These are phyloP conservation scores for Neltuma alba DNA, from an alignment of 306 rosid genomes.

Conservation along the genomic window DNA sequence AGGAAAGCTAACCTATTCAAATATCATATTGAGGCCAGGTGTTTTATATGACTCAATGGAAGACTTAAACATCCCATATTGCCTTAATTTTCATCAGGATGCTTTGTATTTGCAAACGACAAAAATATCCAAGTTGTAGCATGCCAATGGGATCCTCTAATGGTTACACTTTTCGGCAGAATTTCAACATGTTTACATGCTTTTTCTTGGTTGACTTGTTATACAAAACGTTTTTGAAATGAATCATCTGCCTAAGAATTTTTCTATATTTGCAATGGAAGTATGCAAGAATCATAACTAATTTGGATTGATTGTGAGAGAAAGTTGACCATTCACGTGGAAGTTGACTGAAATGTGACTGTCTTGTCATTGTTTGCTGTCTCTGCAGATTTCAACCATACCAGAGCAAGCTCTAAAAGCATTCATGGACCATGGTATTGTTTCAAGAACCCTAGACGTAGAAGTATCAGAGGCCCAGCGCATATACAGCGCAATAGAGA, in stretches of 20 bases:
- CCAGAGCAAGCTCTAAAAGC: conserved; percentile 86
- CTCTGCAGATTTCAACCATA: conserved; percentile 77
- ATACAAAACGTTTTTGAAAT: neutral
- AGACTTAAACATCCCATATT: no score
- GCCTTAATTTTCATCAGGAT: no score
- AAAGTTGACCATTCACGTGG: conserved; percentile 9
- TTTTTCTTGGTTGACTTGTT: neutral
- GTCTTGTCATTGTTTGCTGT: conserved; percentile 1
- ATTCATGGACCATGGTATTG: conserved; percentile 77
- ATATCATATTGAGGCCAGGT: no score
- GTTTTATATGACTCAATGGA: no score
- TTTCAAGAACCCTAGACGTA: conserved; percentile 78
- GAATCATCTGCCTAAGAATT: neutral
- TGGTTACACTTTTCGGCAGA: neutral
- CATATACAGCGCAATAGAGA: conserved; percentile 78
- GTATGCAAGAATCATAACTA: neutral
- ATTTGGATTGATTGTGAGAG: neutral
- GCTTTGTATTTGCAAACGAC: no score
- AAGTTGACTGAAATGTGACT: neutral
- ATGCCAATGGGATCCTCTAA: neutral
- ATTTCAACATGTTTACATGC: neutral
- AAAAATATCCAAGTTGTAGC: no score
- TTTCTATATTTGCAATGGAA: neutral
- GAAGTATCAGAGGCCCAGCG: conserved; percentile 71
- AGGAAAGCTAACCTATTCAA: no score